Base-by-base conservation (phyloP, 441 rosid genomes). In the Euphorbia schlechtendalii region DNA sequence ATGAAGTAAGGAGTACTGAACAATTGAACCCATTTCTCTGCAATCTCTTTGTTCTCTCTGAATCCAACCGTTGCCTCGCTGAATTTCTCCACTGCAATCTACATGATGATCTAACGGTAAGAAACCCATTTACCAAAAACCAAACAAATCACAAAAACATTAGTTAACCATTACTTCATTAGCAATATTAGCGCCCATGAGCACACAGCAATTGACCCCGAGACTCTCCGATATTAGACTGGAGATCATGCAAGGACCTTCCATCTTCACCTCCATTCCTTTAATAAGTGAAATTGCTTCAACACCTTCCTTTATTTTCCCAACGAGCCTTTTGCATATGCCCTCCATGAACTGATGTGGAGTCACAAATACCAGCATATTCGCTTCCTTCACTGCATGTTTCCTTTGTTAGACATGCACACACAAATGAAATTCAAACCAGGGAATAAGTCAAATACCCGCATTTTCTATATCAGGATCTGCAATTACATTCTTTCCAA, bases 61-160 rank as follows among this genome's bases (percentile, higher is more conserved):
- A 80, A 91, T 53, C 99, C 96, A 72, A 94, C 89, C 8, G 98
- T 94, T 8, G 98, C 99, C 84, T 94, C 99, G 49, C 99, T 94
- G 70, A 94, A 87, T 71, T 94, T 86, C 81, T 86, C 96, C 65
- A 78, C 81, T 1, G 98, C 96, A 73, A 94, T 91, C 96, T 91
- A 76, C 74, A 51, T 0, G 7, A 76, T 61, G 7, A 41, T 22
- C 43, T 27, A 36, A 66, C 45, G 14, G 18, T 36, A 32, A 71
- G 34, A 59, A 73, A 73, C 17, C 61, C 13, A 73, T 71, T 15
- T 32, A 46, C n/a, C n/a, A n/a, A n/a, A n/a, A n/a, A n/a, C n/a
- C n/a, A n/a, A n/a, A n/a, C n/a, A n/a, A n/a, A n/a, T n/a, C n/a
- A n/a, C n/a, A n/a, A n/a, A n/a, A 63, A 49, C 71, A 62, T 38